phyloP scores from a whole-genome alignment of 768 basidiomycete species.

The Mycena olivaceomarginata region DNA sequence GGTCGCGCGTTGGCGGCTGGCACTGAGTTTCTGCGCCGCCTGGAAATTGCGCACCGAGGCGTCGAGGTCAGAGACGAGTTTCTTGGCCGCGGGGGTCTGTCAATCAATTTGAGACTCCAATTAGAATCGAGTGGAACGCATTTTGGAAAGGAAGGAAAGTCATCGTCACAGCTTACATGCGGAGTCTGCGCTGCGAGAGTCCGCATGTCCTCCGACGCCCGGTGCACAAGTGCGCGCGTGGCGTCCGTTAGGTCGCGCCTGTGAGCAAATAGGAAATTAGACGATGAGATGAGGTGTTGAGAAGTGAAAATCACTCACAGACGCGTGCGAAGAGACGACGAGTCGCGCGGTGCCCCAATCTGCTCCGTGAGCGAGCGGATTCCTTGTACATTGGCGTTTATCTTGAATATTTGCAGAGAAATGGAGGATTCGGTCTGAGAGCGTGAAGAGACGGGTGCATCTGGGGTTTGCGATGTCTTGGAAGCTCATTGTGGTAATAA shows the following conservation, averaged over 20 bases:
- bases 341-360: neutral
- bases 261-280: neutral
- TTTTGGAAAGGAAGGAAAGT: neutral
- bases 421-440: neutral
- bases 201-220: neutral
- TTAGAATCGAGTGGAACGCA: neutral
- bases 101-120: neutral
- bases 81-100: neutral
- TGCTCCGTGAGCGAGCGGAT: conserved; percentile 2
- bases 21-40: conserved; percentile 16
- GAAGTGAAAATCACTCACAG: neutral
- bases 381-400: conserved; percentile 15
- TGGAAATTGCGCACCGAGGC: conserved; percentile 10
- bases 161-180: neutral
- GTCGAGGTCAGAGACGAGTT: conserved; percentile 19
- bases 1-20: neutral
- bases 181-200: neutral
- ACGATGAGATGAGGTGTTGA: neutral
- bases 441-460: neutral
- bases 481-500: conserved; percentile 13
- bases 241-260: conserved; percentile 17
- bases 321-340: neutral
- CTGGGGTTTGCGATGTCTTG: neutral
- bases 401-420: conserved; percentile 17
- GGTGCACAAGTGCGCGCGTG: conserved; percentile 13